Percentiles rank a stretch among this genome's conserved stretches.
Conservation (phyloP, 805 yeast species). For the Candida wancherniae region DNA sequence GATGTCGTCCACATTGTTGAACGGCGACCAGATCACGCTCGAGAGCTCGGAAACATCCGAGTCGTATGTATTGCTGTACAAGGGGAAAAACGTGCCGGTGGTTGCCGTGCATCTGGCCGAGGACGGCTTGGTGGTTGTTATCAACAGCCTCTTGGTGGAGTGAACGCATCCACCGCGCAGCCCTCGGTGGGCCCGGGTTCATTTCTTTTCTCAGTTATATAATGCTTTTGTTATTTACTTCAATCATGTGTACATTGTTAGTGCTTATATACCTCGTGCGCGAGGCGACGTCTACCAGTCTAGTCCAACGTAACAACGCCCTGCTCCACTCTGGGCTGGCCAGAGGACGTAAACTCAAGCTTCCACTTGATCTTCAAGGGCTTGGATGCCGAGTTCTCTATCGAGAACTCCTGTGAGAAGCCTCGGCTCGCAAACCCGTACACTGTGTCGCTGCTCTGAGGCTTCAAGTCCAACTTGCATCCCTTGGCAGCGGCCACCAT, state of each 20-base stretch:
- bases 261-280: not conserved
- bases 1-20: constrained; percentile 4
- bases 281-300: not conserved
- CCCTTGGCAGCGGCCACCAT: constrained; percentile 69
- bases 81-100: constrained; percentile 24
- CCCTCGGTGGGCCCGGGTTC: constrained; percentile 12
- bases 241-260: not conserved
- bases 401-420: constrained; percentile 47
- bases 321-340: constrained; percentile 9
- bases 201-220: constrained; percentile 1
- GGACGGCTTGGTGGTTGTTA: constrained; percentile 36
- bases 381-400: constrained; percentile 31
- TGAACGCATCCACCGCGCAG: constrained; percentile 4
- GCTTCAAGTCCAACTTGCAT: constrained; percentile 51
- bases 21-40: constrained; percentile 7
- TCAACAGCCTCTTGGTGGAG: constrained; percentile 27
- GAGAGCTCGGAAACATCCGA: constrained; percentile 3
- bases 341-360: constrained; percentile 42
- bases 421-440: constrained; percentile 45
- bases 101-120: constrained; percentile 28
- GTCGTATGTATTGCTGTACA: constrained; percentile 11
- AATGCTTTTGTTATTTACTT: not conserved
- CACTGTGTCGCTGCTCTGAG: constrained; percentile 57
- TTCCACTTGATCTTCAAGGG: constrained; percentile 73
- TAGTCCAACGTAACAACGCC: constrained; percentile 11